Base-by-base conservation (phyloP, 805 yeast genomes). In the Danielia oregonensis region DNA sequence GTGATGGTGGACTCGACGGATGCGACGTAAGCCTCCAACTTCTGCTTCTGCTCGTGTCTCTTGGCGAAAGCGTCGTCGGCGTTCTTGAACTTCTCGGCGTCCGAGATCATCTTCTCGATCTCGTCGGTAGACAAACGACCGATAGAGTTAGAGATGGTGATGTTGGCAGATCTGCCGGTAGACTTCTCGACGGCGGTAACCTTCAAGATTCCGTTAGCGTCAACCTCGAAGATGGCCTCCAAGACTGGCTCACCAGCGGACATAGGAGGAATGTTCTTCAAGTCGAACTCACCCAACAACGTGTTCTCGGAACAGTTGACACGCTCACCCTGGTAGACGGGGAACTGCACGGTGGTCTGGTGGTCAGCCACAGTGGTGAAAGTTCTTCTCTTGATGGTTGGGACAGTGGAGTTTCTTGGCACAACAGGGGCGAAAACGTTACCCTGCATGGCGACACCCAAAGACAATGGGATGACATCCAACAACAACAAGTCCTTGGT, bases 51-150 rank as follows among this genome's bases (percentile, higher is more conserved):
- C 81, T 93, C 97, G 78, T 91, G 97, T 70, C 84, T 84, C 89
- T 89, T 91, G 74, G 97, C 94, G 85, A 91, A 93, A 61, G 95
- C 96, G 67, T 91, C 97, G 73, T 91, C 98, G 59, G 95, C 86
- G 63, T 91, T 78, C 87, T 91, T 91, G 95, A 88, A 67, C 55
- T 67, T 67, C 57, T 67, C 72, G 51, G 72, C 72, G 53, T 67
- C 72, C 44, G 54, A 50, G 51, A 67, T 66, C 72, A 67, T 67
- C 63, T 66, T 61, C 60, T 67, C 72, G 51, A 67, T 67, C 59
- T 67, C 72, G 41, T 66, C 72, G 48, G 70, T 59, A 24, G 72
- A 67, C 57, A 67, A 65, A 63, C 70, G 65, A 65, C 72, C 72
- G 48, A 66, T 67, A 35, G 72, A 66, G 68, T 67, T 67, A 41